Conservation (phyloP, 257 asterid species). For the Parsonsia alboflavescens region DNA sequence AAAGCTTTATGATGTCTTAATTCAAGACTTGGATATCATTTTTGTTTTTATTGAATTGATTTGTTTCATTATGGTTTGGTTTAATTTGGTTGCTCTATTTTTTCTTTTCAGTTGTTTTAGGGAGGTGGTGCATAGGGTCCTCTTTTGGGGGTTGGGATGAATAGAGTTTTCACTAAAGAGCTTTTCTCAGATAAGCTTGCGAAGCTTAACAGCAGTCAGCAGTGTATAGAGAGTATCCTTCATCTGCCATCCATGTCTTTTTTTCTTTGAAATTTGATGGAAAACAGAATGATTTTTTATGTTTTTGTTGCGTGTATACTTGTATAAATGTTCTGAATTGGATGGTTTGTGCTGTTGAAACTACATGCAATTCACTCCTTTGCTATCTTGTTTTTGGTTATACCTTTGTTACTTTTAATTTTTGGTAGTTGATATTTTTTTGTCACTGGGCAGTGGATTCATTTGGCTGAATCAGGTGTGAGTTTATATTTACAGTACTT, state of each 20-base stretch:
- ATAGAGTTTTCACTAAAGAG: slow-evolving; percentile 64
- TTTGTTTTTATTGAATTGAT: slow-evolving; percentile 1
- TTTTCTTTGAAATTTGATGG: slow-evolving; percentile 1
- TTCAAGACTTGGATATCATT: slow-evolving; percentile 26
- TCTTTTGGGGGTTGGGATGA: slow-evolving; percentile 52
- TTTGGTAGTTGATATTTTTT: neutral
- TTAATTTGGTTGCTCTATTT: slow-evolving; percentile 12
- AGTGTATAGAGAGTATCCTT: slow-evolving; percentile 91
- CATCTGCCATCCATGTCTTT: neutral
- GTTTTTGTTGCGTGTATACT: neutral
- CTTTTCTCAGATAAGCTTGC: slow-evolving; percentile 87
- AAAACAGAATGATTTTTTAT: neutral
- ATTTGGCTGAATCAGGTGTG: neutral
- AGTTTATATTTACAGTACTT: neutral
- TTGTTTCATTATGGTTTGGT: slow-evolving; percentile 8
- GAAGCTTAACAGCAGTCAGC: slow-evolving; percentile 83
- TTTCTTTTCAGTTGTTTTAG: slow-evolving; percentile 8
- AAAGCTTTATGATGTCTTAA: slow-evolving; percentile 12
- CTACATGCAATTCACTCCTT: slow-evolving; percentile 6
- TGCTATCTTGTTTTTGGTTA: neutral
- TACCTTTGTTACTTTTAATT: neutral
- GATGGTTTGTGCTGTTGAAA: neutral
- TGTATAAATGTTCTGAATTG: neutral
- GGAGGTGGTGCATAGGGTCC: slow-evolving; percentile 27
- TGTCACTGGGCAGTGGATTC: neutral